Evolutionary conservation across 1,284 basidiomycete genomes (phyloP), one percentile per base, ranked within the genome.

Genomic region (Sanghuangporus baumii): DNA sequence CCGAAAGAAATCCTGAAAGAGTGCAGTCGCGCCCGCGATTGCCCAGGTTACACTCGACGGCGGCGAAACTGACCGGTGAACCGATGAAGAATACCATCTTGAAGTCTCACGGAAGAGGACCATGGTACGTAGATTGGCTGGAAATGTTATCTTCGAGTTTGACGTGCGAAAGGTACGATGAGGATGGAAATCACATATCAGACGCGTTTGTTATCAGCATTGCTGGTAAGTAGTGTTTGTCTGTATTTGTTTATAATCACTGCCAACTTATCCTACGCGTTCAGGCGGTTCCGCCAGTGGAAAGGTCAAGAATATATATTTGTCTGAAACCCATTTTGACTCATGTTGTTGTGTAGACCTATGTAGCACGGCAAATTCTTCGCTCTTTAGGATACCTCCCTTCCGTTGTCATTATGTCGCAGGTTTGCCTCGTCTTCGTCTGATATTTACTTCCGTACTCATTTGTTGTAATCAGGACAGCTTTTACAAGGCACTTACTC

Each of bases 161-260:
- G 12, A 9, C 31, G 20, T 40, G 16, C 20, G 51, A 47, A 68
- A 92, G 89, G 89, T 93, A 93, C 71, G 83, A 81, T 34, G 83
- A 87, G 72, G 84, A 92, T 66, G 91, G 91, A 2, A 75, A 81
- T 56, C 81, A 84, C 18, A 80, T 86, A 11, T 80, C 79, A 48
- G 84, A 87, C 69, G 93, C 93, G 8, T 98, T 97, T 73, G 93
- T 98, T 34, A 89, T 98, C 62, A 96, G 91, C 8, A 91, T 98
- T 68, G 94, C 93, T 67, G 96, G 96, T 84, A 78, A 73, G 71
- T 79, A 11, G 36, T 50, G 12, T 62, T 41, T 54, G 43, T 46
- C 18, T 26, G 31, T 36, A 51, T 16, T 31, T 16, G 34, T 62
- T 31, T 57, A 34, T 60, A n/a, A 60, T 36, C 20, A 63, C 50